Evolutionary conservation across 352 stramenopile species (phyloP).

Genomic region (Phytophthora vignae): DNA sequence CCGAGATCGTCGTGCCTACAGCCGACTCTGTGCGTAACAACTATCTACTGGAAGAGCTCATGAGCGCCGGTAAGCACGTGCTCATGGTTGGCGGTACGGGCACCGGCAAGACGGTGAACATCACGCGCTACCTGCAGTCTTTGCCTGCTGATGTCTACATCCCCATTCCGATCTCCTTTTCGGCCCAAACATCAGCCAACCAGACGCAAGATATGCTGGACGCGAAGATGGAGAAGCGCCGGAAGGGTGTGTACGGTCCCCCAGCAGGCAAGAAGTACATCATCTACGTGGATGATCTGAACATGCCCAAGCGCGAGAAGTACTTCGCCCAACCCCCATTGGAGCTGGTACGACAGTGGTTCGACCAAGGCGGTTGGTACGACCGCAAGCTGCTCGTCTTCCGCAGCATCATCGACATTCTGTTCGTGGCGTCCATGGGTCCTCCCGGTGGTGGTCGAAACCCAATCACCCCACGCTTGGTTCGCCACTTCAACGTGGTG

Average conservation of each 20-base stretch:
- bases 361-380: slow-evolving; percentile 95
- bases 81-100: slow-evolving; percentile 95
- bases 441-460: slow-evolving; percentile 93
- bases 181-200: slow-evolving; percentile 92
- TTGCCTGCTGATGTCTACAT: slow-evolving; percentile 89
- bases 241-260: slow-evolving; percentile 94
- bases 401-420: slow-evolving; percentile 87
- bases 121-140: slow-evolving; percentile 89
- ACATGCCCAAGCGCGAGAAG: slow-evolving; percentile 96
- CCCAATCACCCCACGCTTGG: slow-evolving; percentile 89
- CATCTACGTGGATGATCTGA: slow-evolving; percentile 96
- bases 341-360: slow-evolving; percentile 95
- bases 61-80: slow-evolving; percentile 91
- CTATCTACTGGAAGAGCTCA: slow-evolving; percentile 89
- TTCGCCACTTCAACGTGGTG: slow-evolving; percentile 95
- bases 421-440: slow-evolving; percentile 93
- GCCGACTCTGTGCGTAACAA: slow-evolving; percentile 95
- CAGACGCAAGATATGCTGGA: slow-evolving; percentile 94
- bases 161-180: slow-evolving; percentile 93
- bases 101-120: slow-evolving; percentile 96
- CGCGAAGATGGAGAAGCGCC: slow-evolving; percentile 93
- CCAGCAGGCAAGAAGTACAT: slow-evolving; percentile 93
- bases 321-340: slow-evolving; percentile 95
- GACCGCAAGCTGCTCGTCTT: slow-evolving; percentile 94
- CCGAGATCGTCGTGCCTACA: slow-evolving; percentile 95